Evolutionary conservation across 306 rosid species (phyloP), one percentile per base, ranked within the genome.

Genomic region (Cucurbita argyrosperma): DNA sequence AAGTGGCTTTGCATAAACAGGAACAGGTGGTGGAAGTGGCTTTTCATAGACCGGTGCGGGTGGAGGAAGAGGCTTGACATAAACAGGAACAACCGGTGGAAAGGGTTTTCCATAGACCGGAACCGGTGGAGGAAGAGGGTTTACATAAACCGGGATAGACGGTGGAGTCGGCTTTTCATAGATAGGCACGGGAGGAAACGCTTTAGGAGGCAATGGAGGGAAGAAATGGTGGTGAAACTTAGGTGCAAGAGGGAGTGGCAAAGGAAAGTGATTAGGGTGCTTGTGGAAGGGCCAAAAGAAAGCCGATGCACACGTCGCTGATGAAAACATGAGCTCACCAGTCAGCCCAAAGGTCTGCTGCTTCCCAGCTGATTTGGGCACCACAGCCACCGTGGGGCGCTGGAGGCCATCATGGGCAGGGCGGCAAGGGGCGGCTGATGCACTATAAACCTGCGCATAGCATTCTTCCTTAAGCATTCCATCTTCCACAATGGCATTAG

Each of bases 391-490:
- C 63, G 89, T 89, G 6, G 85, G 75, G 79, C 68, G 58, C 7
- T 57, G 40, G 10, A 90, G 96, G 4, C 90, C 90, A 60, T 88
- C 74, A 50, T 84, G 92, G n/a, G 84, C 68, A 83, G 89, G 89
- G 79, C 97, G 89, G 79, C 97, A 94, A 10, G 95, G 98, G 58
- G 75, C 15, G 42, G 77, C 84, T 64, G 85, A 75, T 46, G 96
- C 89, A 80, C 90, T 86, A 35, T 86, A 96, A 35, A 94, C 82
- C 60, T 89, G 96, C 68, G 90, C 98, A 81, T 85, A 88, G 38
- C 98, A 94, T 40, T 94, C 92, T 80, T 89, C 97, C 71, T 82
- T 87, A 2, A 93, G 10, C 37, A 84, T 56, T 30, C 77, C 92
- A 15, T 80, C 82, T 76, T 85, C 80, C 1, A 86, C 81, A 50